Conservation (phyloP, 2,329 filamentous ascomycete species). For the Teratosphaeria viscida region DNA sequence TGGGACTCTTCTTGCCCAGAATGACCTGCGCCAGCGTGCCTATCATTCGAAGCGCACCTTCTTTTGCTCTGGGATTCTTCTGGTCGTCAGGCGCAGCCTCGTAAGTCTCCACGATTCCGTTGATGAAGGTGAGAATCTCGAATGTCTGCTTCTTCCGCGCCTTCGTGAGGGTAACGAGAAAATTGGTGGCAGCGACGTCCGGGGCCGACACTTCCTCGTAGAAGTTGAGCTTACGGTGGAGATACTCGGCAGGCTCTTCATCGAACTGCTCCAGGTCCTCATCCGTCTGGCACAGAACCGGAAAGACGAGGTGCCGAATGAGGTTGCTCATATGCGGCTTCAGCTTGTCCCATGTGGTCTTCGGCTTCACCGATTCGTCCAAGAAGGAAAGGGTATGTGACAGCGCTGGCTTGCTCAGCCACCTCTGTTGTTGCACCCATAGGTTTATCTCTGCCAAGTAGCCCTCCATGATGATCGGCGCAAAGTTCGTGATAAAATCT, state of each 20-base stretch:
- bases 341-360: conserved; percentile 90
- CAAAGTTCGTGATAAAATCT: conserved; percentile 81
- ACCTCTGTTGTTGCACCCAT: conserved; percentile 88
- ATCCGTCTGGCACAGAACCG: conserved; percentile 80
- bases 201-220: conserved; percentile 95
- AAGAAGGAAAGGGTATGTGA: conserved; percentile 91
- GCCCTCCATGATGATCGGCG: conserved; percentile 89
- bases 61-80: conserved; percentile 92
- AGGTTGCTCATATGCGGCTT: conserved; percentile 89
- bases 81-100: conserved; percentile 73
- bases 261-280: conserved; percentile 92
- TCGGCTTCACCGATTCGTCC: conserved; percentile 94
- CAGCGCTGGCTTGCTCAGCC: conserved; percentile 88
- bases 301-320: conserved; percentile 90
- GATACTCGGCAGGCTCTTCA: conserved; percentile 88
- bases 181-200: conserved; percentile 92
- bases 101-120: conserved; percentile 87
- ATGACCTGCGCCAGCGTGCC: conserved; percentile 90
- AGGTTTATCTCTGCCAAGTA: conserved; percentile 93
- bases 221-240: conserved; percentile 94
- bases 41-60: conserved; percentile 94
- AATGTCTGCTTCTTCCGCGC: conserved; percentile 91
- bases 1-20: conserved; percentile 94
- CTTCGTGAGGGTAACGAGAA: conserved; percentile 90
- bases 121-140: conserved; percentile 87